Conservation (phyloP, 305 asterid species). For the Plantago coronopus region DNA sequence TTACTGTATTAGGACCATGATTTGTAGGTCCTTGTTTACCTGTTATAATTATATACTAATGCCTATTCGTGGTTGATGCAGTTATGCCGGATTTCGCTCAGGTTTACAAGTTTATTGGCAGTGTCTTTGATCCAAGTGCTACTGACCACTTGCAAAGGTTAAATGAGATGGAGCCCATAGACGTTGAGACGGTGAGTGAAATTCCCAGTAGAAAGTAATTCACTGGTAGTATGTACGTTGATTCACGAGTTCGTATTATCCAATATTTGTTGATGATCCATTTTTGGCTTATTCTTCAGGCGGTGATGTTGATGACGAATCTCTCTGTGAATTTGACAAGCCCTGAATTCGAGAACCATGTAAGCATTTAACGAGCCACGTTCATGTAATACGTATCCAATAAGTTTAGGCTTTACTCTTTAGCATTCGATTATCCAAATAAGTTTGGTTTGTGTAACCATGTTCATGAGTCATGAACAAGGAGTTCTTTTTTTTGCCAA, state of each 20-base stretch:
- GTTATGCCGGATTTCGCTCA: slow-evolving; percentile 79
- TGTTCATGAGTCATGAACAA: too few species aligned
- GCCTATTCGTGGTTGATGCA: slow-evolving; percentile 29
- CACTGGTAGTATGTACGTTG: too few species aligned
- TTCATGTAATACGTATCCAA: too few species aligned
- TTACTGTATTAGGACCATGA: not conserved
- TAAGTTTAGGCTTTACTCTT: too few species aligned
- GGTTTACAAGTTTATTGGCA: slow-evolving; percentile 80
- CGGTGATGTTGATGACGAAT: slow-evolving; percentile 75
- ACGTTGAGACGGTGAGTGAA: slow-evolving; percentile 71
- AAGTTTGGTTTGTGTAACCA: too few species aligned
- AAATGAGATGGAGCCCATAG: slow-evolving; percentile 64
- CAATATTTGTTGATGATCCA: not conserved
- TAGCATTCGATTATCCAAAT: too few species aligned
- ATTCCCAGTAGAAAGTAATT: not conserved
- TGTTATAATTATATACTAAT: not conserved
- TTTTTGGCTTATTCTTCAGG: slow-evolving; percentile 35
- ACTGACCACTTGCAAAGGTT: slow-evolving; percentile 63
- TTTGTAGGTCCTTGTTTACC: not conserved
- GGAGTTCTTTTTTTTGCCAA: too few species aligned
- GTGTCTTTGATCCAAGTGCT: slow-evolving; percentile 73
- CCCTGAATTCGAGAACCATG: slow-evolving; percentile 83
- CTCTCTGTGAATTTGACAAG: slow-evolving; percentile 62
- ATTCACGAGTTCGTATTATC: not conserved
- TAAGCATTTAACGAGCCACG: slow-evolving; percentile 26